Conservation (phyloP, 148 eudicot genomes). For the Rhododendron mucronatum region DNA sequence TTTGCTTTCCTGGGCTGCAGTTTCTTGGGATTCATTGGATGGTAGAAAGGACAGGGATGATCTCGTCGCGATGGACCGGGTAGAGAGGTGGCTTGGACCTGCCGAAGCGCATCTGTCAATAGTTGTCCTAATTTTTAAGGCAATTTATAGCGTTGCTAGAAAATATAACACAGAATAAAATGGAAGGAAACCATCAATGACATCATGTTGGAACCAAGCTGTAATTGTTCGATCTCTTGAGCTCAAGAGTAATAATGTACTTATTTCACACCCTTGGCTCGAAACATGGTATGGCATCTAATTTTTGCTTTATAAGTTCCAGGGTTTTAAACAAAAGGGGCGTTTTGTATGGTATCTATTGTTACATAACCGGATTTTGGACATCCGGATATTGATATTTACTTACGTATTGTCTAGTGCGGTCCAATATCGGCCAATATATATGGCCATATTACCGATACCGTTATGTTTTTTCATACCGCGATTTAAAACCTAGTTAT, state of each 20-base stretch:
- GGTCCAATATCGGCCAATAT: no score
- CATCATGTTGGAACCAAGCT: neutral
- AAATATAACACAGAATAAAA: neutral
- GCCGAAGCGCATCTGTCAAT: neutral
- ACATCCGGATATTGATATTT: no score
- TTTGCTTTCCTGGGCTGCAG: conserved; percentile 21
- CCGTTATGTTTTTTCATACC: no score
- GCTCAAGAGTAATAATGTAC: neutral
- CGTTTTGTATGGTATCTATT: no score
- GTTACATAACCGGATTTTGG: no score
- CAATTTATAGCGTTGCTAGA: neutral
- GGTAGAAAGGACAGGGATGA: conserved; percentile 15
- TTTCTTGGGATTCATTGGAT: conserved; percentile 48
- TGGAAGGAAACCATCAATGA: neutral
- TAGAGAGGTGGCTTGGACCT: neutral
- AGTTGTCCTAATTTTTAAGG: neutral
- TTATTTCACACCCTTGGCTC: neutral
- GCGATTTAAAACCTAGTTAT: neutral
- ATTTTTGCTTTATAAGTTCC: neutral
- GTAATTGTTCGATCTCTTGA: neutral
- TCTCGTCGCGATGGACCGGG: neutral
- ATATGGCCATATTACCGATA: no score
- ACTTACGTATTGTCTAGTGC: no score
- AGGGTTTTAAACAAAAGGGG: no score
- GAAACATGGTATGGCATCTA: neutral